These are phyloP conservation scores for Saturnispora mendoncae DNA, from an alignment of 805 yeast species.

Conservation along the genomic window DNA sequence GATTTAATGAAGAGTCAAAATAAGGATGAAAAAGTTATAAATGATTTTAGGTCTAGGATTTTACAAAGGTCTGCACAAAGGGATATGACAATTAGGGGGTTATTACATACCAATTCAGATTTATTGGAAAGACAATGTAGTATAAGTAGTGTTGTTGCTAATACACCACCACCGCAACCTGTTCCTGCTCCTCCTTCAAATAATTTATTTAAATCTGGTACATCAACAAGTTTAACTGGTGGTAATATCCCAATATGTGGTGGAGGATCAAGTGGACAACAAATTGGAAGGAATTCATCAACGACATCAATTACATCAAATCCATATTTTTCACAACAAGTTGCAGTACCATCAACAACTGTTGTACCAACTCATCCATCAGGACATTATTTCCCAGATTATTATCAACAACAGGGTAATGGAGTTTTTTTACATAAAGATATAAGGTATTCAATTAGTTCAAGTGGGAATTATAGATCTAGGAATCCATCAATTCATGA, in stretches of 20 bases:
- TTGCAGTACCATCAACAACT: too few species aligned
- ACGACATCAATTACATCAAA: conserved; percentile 15
- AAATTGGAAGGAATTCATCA: conserved; percentile 15
- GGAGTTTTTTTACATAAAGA: conserved; percentile 22
- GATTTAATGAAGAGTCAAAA: conserved; percentile 30
- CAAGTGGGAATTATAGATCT: conserved; percentile 21
- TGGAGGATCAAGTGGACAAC: conserved; percentile 5
- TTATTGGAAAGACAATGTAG: not conserved
- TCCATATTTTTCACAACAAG: conserved; percentile 10
- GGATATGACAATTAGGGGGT: conserved; percentile 24
- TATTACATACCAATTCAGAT: conserved; percentile 12
- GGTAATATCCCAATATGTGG: too few species aligned
- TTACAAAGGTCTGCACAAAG: conserved; percentile 27
- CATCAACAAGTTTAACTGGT: too few species aligned
- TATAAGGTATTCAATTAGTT: conserved; percentile 22
- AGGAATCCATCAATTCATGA: conserved; percentile 35
- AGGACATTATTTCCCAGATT: conserved; percentile 10
- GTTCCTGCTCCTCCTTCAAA: too few species aligned
- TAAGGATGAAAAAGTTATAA: conserved; percentile 14
- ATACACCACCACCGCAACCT: not conserved
- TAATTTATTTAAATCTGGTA: too few species aligned
- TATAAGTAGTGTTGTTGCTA: not conserved
- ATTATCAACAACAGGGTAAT: conserved; percentile 3
- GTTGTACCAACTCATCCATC: too few species aligned
- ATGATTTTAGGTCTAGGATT: conserved; percentile 22